Conservation (phyloP, 2,329 filamentous ascomycete species). For the Aspergillus flavus region DNA sequence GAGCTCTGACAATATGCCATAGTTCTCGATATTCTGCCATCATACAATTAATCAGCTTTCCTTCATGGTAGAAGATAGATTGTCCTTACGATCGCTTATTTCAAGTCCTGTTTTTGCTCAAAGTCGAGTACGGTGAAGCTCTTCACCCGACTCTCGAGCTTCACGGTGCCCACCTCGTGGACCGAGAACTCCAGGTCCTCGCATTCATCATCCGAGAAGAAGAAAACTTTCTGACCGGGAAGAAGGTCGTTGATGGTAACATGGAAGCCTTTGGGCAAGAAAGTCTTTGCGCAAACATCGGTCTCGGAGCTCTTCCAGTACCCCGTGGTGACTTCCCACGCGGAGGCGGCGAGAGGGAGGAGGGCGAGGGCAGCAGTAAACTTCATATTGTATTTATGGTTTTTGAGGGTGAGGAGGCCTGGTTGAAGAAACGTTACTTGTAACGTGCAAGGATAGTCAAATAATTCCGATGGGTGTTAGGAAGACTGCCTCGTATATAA, state of each 20-base stretch:
- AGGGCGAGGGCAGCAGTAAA: slow-evolving; percentile 1
- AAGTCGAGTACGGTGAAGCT: slow-evolving; percentile 10
- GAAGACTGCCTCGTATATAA: neutral
- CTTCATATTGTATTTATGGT: neutral
- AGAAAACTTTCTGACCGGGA: slow-evolving; percentile 3
- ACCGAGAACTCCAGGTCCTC: slow-evolving; percentile 5
- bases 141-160: neutral
- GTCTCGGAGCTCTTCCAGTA: slow-evolving; percentile 8
- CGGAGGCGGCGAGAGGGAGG: neutral
- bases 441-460: neutral
- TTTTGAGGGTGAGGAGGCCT: no score
- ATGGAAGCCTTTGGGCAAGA: neutral
- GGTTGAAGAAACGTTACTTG: no score
- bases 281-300: neutral
- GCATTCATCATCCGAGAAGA: slow-evolving; percentile 8
- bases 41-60: neutral
- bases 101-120: neutral
- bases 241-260: neutral
- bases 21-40: neutral
- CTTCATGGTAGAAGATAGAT: fast-evolving
- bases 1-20: no score
- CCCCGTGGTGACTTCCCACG: slow-evolving; percentile 7
- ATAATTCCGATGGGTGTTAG: fast-evolving
- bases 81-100: neutral
- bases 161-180: neutral